Base-by-base conservation (phyloP, 805 yeast genomes). In the Nakazawaea populi region DNA sequence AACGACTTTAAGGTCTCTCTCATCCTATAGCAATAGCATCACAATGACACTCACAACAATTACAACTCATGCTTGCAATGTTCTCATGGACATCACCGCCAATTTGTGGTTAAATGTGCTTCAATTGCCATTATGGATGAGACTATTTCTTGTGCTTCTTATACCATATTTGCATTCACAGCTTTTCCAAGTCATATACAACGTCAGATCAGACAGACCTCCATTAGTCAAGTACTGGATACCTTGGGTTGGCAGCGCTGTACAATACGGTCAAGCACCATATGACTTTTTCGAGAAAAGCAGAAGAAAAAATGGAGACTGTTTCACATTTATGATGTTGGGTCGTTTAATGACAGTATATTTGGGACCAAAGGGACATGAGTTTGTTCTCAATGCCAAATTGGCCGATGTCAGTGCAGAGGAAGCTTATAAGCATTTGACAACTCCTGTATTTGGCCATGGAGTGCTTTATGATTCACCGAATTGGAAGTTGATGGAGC, bases 391-490 rank as follows among this genome's bases (percentile, higher is more conserved):
- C 60, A 94, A 94, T 69, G 89, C 96, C 42, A 91, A 88, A 70
- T 75, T 87, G 49, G 80, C 83, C 30, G 96, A 89, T 60, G 98
- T 91, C 24, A 84, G 90, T 46, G 99, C 99, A 44, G 98, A 94
- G 67, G 97, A 87, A 42, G 98, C 98, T 38, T 94, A 94, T 73
- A 77, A 85, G 55, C 97, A 91, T 66, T 77, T 94, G 69, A 94
- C 99, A 14, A 92, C 98, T n/a, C 99, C 99, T 12, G 97, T 90
- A n/a, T 94, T 94, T 60, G 99, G 99, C 61, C 83, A 90, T 63
- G 99, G 98, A 62, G 99, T 94, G 49, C 87, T 94, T 47, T 94
- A 94, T 67, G 99, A 94, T 71, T 92, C 97, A 70, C 89, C 99
- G 55, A 94, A 94, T 72, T 72, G 82, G 62, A 82, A 90, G 58